Evolutionary conservation across 208 protist species (phyloP).

Genomic region (Trypanosoma scelopori): DNA sequence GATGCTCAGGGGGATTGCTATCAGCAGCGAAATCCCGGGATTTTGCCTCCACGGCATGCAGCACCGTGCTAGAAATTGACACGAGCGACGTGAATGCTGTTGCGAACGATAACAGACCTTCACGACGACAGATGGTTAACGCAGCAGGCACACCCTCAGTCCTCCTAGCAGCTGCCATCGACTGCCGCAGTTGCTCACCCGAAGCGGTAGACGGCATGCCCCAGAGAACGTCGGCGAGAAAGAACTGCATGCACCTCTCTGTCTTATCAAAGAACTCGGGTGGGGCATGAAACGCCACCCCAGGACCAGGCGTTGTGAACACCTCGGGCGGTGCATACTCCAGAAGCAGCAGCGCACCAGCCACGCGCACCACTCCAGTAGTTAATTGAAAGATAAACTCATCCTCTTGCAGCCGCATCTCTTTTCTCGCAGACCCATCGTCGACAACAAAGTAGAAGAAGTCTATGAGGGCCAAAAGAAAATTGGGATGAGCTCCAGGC

Average conservation of each 20-base stretch:
- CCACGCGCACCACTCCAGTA: slow-evolving; percentile 22
- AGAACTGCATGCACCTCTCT: slow-evolving; percentile 31
- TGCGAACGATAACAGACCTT: slow-evolving; percentile 38
- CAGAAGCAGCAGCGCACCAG: slow-evolving; percentile 45
- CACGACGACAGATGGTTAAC: slow-evolving; percentile 20
- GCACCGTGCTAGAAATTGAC: slow-evolving; percentile 27
- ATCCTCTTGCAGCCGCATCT: background rate
- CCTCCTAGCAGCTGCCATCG: background rate
- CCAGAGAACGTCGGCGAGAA: slow-evolving; percentile 42
- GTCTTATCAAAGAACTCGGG: slow-evolving; percentile 35
- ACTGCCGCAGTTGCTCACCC: background rate
- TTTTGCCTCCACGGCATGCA: slow-evolving; percentile 12
- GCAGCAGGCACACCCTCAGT: background rate
- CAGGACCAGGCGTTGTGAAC: slow-evolving; percentile 27
- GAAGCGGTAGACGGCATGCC: background rate
- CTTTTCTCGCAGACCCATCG: background rate
- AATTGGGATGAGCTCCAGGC: slow-evolving; percentile 56
- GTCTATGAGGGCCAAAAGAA: slow-evolving; percentile 42
- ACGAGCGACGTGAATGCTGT: slow-evolving; percentile 31
- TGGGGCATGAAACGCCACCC: slow-evolving; percentile 33
- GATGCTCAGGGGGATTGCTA: slow-evolving; percentile 6
- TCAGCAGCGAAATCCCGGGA: background rate
- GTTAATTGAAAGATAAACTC: slow-evolving; percentile 3
- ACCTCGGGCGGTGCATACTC: slow-evolving; percentile 43
- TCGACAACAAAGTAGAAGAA: slow-evolving; percentile 20